Evolutionary conservation across 2,329 filamentous ascomycete species (phyloP).

Genomic region (Nemania serpens): DNA sequence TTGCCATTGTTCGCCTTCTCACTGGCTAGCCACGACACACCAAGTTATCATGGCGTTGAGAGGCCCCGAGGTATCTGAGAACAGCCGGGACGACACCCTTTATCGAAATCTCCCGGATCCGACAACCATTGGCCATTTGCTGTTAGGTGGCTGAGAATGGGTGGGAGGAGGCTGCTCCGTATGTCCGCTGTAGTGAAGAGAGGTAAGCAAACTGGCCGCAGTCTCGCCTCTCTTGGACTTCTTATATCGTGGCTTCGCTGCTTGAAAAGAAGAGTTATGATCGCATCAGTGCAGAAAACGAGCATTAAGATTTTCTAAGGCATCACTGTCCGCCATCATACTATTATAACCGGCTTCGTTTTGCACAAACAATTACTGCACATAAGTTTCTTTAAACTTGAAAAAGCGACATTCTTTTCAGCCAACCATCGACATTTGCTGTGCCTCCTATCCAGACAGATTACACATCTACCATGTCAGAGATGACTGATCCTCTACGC

Average conservation of each 20-base stretch:
- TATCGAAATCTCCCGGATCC: neutral
- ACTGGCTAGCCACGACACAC: neutral
- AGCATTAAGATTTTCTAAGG: neutral
- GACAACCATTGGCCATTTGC: neutral
- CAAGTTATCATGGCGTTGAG: neutral
- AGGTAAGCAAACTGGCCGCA: neutral
- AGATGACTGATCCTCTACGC: neutral
- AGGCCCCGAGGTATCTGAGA: constrained; percentile 4
- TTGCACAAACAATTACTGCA: neutral
- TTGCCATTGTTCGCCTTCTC: neutral
- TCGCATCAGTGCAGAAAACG: neutral
- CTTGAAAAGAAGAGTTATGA: neutral
- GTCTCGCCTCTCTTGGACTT: neutral
- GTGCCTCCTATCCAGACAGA: neutral
- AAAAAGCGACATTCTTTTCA: neutral
- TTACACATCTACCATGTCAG: constrained; percentile 1
- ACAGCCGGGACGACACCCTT: neutral
- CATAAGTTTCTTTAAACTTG: neutral
- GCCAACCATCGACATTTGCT: neutral
- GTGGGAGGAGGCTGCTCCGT: neutral
- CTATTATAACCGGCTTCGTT: neutral
- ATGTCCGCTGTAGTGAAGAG: neutral
- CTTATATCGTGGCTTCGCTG: neutral
- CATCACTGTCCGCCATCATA: neutral
- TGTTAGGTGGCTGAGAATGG: neutral